Conservation (phyloP, 108 stramenopile species). For the Chaetoceros tenuissimus region DNA sequence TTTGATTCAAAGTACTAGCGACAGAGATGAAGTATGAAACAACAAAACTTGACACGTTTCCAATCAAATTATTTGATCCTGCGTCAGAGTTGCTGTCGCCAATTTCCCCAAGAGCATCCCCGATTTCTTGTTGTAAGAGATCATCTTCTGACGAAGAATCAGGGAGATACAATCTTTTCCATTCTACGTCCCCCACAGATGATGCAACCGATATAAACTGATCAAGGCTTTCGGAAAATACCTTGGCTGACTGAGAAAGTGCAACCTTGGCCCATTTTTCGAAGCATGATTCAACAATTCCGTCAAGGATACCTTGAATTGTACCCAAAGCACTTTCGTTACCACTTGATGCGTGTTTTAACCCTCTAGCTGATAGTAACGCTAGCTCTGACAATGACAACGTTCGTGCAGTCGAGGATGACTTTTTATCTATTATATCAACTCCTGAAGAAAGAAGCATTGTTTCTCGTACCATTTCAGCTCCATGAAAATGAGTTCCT, state of each 20-base stretch:
- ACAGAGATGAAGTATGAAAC: slow-evolving; percentile 54
- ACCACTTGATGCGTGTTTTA: slow-evolving; percentile 64
- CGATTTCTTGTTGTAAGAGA: slow-evolving; percentile 25
- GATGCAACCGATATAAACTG: slow-evolving; percentile 34
- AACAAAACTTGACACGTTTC: slow-evolving; percentile 63
- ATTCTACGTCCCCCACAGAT: slow-evolving; percentile 54
- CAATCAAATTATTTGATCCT: slow-evolving; percentile 17
- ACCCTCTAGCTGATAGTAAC: slow-evolving; percentile 68
- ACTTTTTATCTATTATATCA: slow-evolving; percentile 7
- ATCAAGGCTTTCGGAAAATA: slow-evolving; percentile 23
- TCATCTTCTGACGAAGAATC: slow-evolving; percentile 3
- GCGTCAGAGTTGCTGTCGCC: slow-evolving; percentile 9
- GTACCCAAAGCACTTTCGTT: slow-evolving; percentile 77
- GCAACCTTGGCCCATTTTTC: slow-evolving; percentile 62
- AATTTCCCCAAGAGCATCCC: slow-evolving; percentile 17
- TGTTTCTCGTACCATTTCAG: slow-evolving; percentile 82
- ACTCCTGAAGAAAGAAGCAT: slow-evolving; percentile 40
- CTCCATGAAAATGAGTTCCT: slow-evolving; percentile 79
- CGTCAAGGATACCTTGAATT: slow-evolving; percentile 67
- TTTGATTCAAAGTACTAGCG: slow-evolving; percentile 59
- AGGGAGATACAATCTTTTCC: slow-evolving; percentile 34
- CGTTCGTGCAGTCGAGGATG: slow-evolving; percentile 35
- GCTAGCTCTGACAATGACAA: slow-evolving; percentile 79
- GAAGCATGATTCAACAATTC: slow-evolving; percentile 63
- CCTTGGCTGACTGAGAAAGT: slow-evolving; percentile 18